These are phyloP conservation scores for Boletus rubroflammeus DNA, from an alignment of 768 basidiomycete genomes.

Conservation along the genomic window DNA sequence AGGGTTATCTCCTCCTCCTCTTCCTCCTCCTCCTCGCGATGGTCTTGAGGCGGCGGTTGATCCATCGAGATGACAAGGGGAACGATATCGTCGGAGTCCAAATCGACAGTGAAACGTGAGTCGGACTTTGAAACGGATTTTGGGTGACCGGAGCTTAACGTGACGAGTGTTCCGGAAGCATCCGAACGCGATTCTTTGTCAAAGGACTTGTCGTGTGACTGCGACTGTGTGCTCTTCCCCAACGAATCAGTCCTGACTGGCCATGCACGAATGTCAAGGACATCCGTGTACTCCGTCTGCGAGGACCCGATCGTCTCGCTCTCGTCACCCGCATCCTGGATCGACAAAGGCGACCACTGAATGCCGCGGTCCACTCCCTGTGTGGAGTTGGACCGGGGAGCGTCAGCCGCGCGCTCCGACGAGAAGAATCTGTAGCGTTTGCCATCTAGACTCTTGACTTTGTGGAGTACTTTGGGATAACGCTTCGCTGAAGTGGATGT, in stretches of 20 bases:
- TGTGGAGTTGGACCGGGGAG: not conserved
- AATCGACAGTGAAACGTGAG: not conserved
- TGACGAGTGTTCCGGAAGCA: constrained; percentile 20
- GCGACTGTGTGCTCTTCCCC: not conserved
- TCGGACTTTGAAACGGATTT: constrained; percentile 17
- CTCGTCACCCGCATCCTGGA: not conserved
- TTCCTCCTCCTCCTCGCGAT: constrained; percentile 29
- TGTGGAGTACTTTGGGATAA: constrained; percentile 7
- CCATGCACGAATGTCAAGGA: constrained; percentile 22
- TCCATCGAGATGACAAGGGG: not conserved
- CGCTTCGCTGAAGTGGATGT: constrained; percentile 9
- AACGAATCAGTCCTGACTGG: not conserved
- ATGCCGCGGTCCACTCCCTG: not conserved
- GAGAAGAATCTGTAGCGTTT: constrained; percentile 21
- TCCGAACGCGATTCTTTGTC: constrained; percentile 13
- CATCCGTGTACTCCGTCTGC: constrained; percentile 8
- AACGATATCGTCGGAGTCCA: constrained; percentile 11
- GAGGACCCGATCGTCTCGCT: not conserved
- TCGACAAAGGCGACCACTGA: not conserved
- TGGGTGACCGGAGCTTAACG: not conserved
- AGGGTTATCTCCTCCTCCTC: too few relatives aligned
- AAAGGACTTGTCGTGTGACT: not conserved
- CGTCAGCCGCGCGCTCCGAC: not conserved
- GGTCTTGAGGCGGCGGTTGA: not conserved
- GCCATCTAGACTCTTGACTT: not conserved